These are phyloP conservation scores for Viola odorata DNA, from an alignment of 345 rosid species.

Conservation along the genomic window DNA sequence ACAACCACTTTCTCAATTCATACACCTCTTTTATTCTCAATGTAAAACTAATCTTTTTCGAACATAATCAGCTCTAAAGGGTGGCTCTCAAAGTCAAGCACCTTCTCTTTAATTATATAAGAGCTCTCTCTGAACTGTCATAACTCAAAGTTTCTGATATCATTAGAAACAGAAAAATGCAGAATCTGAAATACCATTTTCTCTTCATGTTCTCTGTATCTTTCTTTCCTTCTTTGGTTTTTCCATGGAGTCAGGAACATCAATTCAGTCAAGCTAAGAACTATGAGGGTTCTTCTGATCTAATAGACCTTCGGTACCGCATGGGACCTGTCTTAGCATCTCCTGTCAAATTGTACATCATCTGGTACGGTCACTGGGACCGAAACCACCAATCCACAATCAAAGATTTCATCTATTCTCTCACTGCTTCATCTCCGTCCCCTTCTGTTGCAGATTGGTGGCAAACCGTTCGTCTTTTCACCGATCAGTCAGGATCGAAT, in stretches of 20 bases:
- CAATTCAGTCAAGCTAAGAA: constrained; percentile 28
- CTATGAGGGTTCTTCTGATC: constrained; percentile 52
- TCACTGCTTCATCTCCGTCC: constrained; percentile 42
- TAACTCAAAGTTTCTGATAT: not conserved
- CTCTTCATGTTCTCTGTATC: constrained; percentile 14
- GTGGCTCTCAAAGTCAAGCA: too few relatives aligned
- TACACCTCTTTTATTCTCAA: too few relatives aligned
- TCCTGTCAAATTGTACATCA: constrained; percentile 40
- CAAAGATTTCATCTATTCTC: constrained; percentile 51
- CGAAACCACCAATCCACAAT: constrained; percentile 43
- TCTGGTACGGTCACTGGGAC: constrained; percentile 67
- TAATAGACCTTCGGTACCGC: constrained; percentile 45
- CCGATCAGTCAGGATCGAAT: constrained; percentile 61
- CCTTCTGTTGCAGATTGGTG: constrained; percentile 70
- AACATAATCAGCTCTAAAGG: too few relatives aligned
- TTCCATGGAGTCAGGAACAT: constrained; percentile 21
- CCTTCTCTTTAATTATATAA: constrained; percentile 13
- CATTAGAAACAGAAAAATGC: constrained; percentile 11
- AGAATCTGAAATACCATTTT: constrained; percentile 9
- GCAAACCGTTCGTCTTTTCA: constrained; percentile 47
- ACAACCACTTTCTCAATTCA: not conserved
- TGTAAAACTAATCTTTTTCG: too few relatives aligned
- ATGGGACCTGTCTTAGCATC: constrained; percentile 66
- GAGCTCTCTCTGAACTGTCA: constrained; percentile 2
- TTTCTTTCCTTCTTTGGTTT: constrained; percentile 11